Conservation (phyloP, 2,329 filamentous ascomycete species). For the Cordyceps cicadae region DNA sequence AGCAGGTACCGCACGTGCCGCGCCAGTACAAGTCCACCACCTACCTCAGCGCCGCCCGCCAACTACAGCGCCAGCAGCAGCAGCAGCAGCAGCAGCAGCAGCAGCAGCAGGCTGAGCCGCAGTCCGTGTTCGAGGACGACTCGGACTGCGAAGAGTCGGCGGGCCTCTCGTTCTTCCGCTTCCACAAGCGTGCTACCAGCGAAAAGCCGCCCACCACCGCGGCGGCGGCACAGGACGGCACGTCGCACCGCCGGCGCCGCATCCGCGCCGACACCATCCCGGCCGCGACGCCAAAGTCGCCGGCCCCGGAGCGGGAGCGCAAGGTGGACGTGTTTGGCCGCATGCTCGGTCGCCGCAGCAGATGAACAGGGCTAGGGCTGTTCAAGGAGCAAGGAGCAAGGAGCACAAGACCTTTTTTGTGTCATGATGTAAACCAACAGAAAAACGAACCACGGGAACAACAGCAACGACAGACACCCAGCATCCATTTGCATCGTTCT, state of each 20-base stretch:
- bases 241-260: conserved; percentile 8
- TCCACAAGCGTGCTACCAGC: conserved; percentile 31
- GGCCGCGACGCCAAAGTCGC: conserved; percentile 14
- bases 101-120: conserved; percentile 19
- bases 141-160: conserved; percentile 33
- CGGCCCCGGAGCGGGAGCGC: conserved; percentile 18
- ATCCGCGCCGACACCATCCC: conserved; percentile 18
- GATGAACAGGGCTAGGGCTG: conserved; percentile 14
- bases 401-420: too few species aligned
- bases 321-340: conserved; percentile 29
- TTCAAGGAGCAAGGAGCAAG: too few species aligned
- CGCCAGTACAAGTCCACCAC: conserved; percentile 22
- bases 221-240: not conserved
- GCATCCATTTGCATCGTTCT: not conserved
- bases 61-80: conserved; percentile 16
- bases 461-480: not conserved
- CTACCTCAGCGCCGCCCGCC: conserved; percentile 16
- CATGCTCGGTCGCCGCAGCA: conserved; percentile 28
- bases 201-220: conserved; percentile 18
- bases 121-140: conserved; percentile 43
- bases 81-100: conserved; percentile 16
- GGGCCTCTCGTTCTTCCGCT: conserved; percentile 35
- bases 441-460: not conserved
- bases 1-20: conserved; percentile 10
- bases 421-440: not conserved